phyloP scores from a whole-genome alignment of 2,329 filamentous ascomycete species.

The Verticillium longisporum region DNA sequence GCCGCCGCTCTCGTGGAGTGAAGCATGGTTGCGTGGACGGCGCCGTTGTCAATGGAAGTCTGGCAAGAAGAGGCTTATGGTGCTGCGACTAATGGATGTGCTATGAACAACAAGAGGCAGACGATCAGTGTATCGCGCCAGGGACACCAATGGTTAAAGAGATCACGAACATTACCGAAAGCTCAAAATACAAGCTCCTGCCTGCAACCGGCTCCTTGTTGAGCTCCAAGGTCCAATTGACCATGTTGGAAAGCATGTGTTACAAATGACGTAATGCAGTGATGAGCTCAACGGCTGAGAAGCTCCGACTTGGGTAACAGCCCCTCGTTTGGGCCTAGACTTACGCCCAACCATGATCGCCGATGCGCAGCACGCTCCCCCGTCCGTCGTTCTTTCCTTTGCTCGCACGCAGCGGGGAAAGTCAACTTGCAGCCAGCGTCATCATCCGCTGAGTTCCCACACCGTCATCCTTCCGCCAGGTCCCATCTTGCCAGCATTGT shows the following conservation, averaged over 20 bases:
- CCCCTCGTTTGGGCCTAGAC: background rate
- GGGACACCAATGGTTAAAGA: background rate
- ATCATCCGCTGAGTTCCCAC: background rate
- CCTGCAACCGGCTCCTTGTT: background rate
- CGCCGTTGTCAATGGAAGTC: too few species aligned
- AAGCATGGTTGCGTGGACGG: slow-evolving; percentile 17
- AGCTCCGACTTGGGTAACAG: background rate
- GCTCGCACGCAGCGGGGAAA: background rate
- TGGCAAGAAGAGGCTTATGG: too few species aligned
- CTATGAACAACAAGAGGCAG: background rate
- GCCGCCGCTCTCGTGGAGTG: slow-evolving; percentile 18
- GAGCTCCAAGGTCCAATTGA: background rate
- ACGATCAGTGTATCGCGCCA: background rate
- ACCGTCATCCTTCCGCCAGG: background rate
- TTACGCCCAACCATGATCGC: background rate
- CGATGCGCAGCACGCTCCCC: background rate
- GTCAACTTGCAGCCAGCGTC: background rate
- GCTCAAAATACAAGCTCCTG: background rate
- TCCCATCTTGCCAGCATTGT: background rate
- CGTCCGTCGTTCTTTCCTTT: background rate
- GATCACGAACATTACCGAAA: background rate
- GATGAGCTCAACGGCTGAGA: background rate
- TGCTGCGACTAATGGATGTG: background rate
- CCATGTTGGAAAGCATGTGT: background rate
- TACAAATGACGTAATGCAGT: background rate